phyloP scores from a whole-genome alignment of 768 basidiomycete genomes.

The Goffeauzyma gilvescens region DNA sequence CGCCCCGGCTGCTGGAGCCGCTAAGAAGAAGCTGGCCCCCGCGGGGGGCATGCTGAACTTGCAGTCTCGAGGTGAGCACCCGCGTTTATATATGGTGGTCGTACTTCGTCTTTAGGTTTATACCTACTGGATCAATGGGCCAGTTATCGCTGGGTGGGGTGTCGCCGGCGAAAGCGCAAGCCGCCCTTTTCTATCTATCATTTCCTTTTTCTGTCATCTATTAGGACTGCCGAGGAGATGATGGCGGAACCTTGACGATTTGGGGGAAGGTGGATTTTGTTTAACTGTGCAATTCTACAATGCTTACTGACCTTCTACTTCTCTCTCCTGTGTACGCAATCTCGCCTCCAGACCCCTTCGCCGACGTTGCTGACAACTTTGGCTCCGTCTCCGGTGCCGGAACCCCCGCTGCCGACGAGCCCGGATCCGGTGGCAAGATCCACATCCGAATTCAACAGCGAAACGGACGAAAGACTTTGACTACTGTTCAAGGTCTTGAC shows the following conservation, averaged over 20 bases:
- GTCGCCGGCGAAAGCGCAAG: too few relatives aligned
- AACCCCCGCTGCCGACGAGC: slow-evolving; percentile 26
- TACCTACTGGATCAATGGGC: too few relatives aligned
- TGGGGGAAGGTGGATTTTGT: too few relatives aligned
- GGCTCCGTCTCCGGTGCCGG: slow-evolving; percentile 36
- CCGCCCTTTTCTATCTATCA: too few relatives aligned
- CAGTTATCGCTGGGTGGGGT: too few relatives aligned
- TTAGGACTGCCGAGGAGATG: too few relatives aligned
- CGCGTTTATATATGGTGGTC: too few relatives aligned
- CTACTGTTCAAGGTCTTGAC: slow-evolving; percentile 85
- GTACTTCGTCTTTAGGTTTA: too few relatives aligned
- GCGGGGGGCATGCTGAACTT: slow-evolving; percentile 14
- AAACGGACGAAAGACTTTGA: slow-evolving; percentile 96
- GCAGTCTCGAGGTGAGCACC: slow-evolving; percentile 9
- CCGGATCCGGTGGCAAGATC: slow-evolving; percentile 31
- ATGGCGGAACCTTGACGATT: too few relatives aligned
- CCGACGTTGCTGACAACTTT: slow-evolving; percentile 78
- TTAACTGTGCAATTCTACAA: not conserved
- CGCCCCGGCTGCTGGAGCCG: slow-evolving; percentile 3
- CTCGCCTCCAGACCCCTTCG: slow-evolving; percentile 60
- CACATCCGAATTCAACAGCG: slow-evolving; percentile 69
- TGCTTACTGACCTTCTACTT: not conserved
- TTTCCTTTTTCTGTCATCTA: too few relatives aligned
- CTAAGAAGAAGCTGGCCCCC: slow-evolving; percentile 8
- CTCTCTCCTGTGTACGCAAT: not conserved